Evolutionary conservation across 202 grass and related monocot species (phyloP).

Genomic region (Setaria viridis): DNA sequence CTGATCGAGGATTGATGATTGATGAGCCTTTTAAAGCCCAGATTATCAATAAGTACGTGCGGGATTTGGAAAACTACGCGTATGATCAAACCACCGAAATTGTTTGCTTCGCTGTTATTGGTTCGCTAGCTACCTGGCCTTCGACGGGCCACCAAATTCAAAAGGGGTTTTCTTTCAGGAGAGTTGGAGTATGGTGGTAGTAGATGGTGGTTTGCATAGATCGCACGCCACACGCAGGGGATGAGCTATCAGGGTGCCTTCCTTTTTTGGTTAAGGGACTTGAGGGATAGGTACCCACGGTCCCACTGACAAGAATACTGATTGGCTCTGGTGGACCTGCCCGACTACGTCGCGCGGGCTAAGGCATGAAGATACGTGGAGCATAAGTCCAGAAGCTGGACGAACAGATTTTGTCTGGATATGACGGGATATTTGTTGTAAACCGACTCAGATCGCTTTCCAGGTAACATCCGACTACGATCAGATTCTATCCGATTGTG

Average conservation of each 20-base stretch:
- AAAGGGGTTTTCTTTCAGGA: not conserved
- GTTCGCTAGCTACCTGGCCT: not conserved
- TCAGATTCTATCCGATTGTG: too few species aligned
- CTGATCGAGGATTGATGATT: not conserved
- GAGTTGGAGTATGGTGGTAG: not conserved
- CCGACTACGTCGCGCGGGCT: too few species aligned
- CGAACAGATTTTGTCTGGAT: too few species aligned
- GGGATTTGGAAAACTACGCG: constrained; percentile 4
- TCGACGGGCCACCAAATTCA: not conserved
- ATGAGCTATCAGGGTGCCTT: constrained; percentile 22
- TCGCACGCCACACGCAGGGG: constrained; percentile 6
- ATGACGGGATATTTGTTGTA: too few species aligned
- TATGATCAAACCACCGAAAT: not conserved
- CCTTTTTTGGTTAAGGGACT: constrained; percentile 42
- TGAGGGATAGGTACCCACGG: too few species aligned
- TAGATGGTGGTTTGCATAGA: not conserved
- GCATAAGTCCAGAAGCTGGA: too few species aligned
- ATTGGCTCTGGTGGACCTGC: too few species aligned
- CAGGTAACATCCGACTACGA: too few species aligned
- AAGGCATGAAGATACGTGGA: too few species aligned
- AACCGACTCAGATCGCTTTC: too few species aligned
- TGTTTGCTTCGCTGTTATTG: constrained; percentile 38
- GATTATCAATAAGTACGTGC: not conserved
- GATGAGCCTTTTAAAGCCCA: not conserved
- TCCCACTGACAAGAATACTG: too few species aligned